A percentile compares a stretch with the other conserved stretches of the same genome.
Conservation (phyloP, 2,329 filamentous ascomycete species). For the Pezicula neosporulosa region DNA sequence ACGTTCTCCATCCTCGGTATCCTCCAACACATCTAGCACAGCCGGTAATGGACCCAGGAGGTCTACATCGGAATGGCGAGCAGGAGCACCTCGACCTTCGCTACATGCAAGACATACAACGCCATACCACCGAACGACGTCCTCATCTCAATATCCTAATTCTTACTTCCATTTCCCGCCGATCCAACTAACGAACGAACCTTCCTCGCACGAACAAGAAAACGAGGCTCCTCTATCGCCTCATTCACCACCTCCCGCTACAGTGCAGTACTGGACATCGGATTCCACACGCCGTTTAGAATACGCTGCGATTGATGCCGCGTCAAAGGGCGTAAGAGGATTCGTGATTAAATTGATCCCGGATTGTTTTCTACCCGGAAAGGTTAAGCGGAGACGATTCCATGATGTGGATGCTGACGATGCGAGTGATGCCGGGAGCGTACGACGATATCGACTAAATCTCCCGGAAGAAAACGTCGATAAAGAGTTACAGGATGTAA, state of each 20-base stretch:
- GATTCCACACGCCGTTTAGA: slow-evolving; percentile 59
- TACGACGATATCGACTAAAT: slow-evolving; percentile 58
- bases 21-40: background rate
- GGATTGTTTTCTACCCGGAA: slow-evolving; percentile 54
- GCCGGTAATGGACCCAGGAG: background rate
- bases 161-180: slow-evolving; percentile 27
- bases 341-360: slow-evolving; percentile 59
- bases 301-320: slow-evolving; percentile 64
- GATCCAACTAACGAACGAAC: slow-evolving; percentile 8
- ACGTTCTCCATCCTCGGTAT: slow-evolving; percentile 14
- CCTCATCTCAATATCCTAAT: slow-evolving; percentile 3
- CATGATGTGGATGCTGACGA: slow-evolving; percentile 39
- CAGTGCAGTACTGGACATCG: slow-evolving; percentile 66
- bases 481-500: background rate
- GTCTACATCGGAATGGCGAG: slow-evolving; percentile 1
- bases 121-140: slow-evolving; percentile 2
- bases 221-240: slow-evolving; percentile 34
- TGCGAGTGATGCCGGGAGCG: slow-evolving; percentile 51
- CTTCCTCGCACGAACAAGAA: background rate
- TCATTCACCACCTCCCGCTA: slow-evolving; percentile 46
- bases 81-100: slow-evolving; percentile 1
- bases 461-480: slow-evolving; percentile 40
- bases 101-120: slow-evolving; percentile 7
- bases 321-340: slow-evolving; percentile 55
- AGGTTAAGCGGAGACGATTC: slow-evolving; percentile 47